Evolutionary conservation across 1,284 basidiomycete genomes (phyloP), one percentile per base, ranked within the genome.

Genomic region (Trichosporon sp.): DNA sequence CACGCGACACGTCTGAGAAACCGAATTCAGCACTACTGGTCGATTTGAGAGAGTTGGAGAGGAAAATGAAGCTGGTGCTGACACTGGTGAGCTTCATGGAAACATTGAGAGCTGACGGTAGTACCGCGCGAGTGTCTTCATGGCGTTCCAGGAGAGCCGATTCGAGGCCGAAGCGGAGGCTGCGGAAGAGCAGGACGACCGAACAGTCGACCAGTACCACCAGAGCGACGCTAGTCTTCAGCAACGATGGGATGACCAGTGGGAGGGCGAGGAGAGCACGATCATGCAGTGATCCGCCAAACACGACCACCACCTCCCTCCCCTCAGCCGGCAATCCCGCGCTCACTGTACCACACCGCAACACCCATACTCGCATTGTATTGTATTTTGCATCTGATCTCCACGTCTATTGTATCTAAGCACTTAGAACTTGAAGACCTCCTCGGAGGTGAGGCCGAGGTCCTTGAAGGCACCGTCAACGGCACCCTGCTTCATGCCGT

Each of bases 101-200:
- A 27, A 25, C 18, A 25, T 7, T 23, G 23, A 47, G 3, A 29
- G 42, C 67, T 68, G 31, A 63, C 56, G n/a, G 4, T 81, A 96
- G 90, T 96, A 93, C 87, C 93, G 95, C 84, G 93, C 93, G 0
- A 94, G 93, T 15, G 94, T 97, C 0, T 98, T 93, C 93, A 92
- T 91, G 9, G 90, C 95, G 62, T 90, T 97, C 76, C 92, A 93
- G 79, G 92, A 15, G 29, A 64, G 35, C 23, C 42, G 29, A 47
- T 69, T 65, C 53, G 62, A 56, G 53, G 62, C n/a, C 32, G 58
- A 63, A 32, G 25, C 34, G 34, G 47, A 62, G 27, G 63, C 47
- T 8, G 32, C 47, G 12, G 34, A n/a, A 25, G 65, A 69, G 64
- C 34, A 58, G 64, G 47, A 51, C 9, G 47, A 51, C 47, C 47